phyloP scores from a whole-genome alignment of 805 yeast species.

The Zygoascus biomembranicola region DNA sequence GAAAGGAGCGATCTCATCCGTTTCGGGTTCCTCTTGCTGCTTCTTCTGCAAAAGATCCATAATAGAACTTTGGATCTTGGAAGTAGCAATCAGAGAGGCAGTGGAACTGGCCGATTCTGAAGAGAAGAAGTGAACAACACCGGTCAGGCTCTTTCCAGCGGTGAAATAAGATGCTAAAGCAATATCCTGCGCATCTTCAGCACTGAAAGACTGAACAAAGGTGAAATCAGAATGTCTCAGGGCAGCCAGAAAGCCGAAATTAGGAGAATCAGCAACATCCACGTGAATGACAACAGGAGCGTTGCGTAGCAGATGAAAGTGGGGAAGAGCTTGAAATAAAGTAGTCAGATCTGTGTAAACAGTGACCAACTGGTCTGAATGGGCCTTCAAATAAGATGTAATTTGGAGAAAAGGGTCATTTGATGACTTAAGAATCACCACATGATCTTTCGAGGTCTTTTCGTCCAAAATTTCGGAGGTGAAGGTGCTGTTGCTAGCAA shows the following conservation, averaged over 20 bases:
- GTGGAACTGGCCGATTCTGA: constrained; percentile 5
- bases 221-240: constrained; percentile 61
- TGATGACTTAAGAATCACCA: constrained; percentile 29
- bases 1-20: neutral
- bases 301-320: constrained; percentile 35
- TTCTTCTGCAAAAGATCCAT: neutral
- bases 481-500: constrained; percentile 27
- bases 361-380: constrained; percentile 29
- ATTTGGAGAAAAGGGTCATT: constrained; percentile 49
- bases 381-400: constrained; percentile 26
- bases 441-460: neutral
- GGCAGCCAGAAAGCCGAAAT: constrained; percentile 62
- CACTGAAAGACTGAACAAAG: constrained; percentile 57
- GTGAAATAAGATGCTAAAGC: constrained; percentile 52
- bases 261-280: constrained; percentile 39
- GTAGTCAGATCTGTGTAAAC: constrained; percentile 47
- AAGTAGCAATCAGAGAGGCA: neutral
- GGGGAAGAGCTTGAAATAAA: constrained; percentile 53
- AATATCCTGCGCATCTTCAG: constrained; percentile 44
- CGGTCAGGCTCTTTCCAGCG: constrained; percentile 39
- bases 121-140: constrained; percentile 66
- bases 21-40: neutral
- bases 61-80: neutral
- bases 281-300: constrained; percentile 52
- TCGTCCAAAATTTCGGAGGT: neutral